Conservation (phyloP, 2,329 filamentous ascomycete species). For the Paecilomyces fulvus region DNA sequence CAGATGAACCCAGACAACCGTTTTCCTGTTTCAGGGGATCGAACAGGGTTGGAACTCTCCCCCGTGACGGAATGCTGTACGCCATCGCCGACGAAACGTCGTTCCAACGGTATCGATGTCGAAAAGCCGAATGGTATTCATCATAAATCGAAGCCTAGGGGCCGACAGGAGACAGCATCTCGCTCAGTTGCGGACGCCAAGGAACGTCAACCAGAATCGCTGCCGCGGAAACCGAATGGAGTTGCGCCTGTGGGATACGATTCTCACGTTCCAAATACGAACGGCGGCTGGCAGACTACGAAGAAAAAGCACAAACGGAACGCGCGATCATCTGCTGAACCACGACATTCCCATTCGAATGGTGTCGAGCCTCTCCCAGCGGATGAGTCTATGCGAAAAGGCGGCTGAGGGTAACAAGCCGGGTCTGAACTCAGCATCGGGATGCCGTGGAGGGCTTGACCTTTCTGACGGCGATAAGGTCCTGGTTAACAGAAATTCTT, state of each 20-base stretch:
- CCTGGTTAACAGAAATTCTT: neutral
- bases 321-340: constrained; percentile 25
- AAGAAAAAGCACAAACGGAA: constrained; percentile 36
- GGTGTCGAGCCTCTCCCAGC: constrained; percentile 31
- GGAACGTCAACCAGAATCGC: constrained; percentile 21
- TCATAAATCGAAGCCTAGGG: constrained; percentile 28
- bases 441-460: neutral
- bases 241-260: constrained; percentile 15
- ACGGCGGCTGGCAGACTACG: constrained; percentile 36
- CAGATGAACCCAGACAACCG: constrained; percentile 13
- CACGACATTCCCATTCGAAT: constrained; percentile 17
- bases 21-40: constrained; percentile 15
- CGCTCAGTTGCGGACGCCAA: constrained; percentile 15
- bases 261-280: constrained; percentile 11
- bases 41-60: constrained; percentile 15
- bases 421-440: neutral
- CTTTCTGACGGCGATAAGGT: neutral
- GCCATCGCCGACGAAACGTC: constrained; percentile 23
- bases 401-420: constrained; percentile 26
- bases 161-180: constrained; percentile 20
- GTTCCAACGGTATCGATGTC: constrained; percentile 22
- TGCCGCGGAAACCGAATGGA: constrained; percentile 25
- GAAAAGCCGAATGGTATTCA: constrained; percentile 27
- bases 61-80: constrained; percentile 22
- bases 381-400: constrained; percentile 38